These are phyloP conservation scores for Boletus patriciae DNA, from an alignment of 768 basidiomycete species.

Conservation along the genomic window DNA sequence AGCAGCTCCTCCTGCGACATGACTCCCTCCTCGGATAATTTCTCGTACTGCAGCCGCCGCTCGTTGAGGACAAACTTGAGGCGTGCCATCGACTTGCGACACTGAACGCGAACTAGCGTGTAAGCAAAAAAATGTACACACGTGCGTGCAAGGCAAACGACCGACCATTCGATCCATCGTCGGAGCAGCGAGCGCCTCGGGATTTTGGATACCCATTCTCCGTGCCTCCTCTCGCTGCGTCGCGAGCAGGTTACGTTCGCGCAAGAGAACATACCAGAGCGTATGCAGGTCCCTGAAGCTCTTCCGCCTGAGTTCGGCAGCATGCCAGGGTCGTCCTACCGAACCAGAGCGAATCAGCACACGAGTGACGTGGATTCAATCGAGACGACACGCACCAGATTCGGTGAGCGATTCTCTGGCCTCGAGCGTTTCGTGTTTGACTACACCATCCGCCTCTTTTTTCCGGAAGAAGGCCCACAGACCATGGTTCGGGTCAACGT, in stretches of 20 bases:
- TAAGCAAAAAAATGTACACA: slow-evolving; percentile 4
- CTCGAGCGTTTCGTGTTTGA: slow-evolving; percentile 51
- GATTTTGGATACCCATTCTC: slow-evolving; percentile 49
- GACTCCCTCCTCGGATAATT: slow-evolving; percentile 22
- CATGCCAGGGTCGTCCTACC: slow-evolving; percentile 85
- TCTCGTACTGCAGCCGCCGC: slow-evolving; percentile 77
- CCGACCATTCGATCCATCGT: slow-evolving; percentile 47
- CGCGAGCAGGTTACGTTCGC: slow-evolving; percentile 88
- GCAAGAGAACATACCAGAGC: slow-evolving; percentile 87
- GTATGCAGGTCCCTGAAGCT: slow-evolving; percentile 92
- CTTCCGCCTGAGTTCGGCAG: slow-evolving; percentile 84
- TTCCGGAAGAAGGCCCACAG: slow-evolving; percentile 75
- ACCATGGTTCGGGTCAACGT: slow-evolving; percentile 63
- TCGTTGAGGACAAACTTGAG: slow-evolving; percentile 93
- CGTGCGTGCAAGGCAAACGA: background rate
- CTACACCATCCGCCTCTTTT: slow-evolving; percentile 50
- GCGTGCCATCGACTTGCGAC: slow-evolving; percentile 93
- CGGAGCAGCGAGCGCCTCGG: slow-evolving; percentile 29
- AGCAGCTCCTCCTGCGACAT: slow-evolving; percentile 21
- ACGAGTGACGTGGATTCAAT: background rate
- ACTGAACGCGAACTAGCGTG: slow-evolving; percentile 54
- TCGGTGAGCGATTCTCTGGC: slow-evolving; percentile 31
- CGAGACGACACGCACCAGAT: slow-evolving; percentile 34
- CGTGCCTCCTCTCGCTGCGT: slow-evolving; percentile 82
- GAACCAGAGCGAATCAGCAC: slow-evolving; percentile 8